Evolutionary conservation across 768 basidiomycete species (phyloP).

Genomic region (Boletus sp.): DNA sequence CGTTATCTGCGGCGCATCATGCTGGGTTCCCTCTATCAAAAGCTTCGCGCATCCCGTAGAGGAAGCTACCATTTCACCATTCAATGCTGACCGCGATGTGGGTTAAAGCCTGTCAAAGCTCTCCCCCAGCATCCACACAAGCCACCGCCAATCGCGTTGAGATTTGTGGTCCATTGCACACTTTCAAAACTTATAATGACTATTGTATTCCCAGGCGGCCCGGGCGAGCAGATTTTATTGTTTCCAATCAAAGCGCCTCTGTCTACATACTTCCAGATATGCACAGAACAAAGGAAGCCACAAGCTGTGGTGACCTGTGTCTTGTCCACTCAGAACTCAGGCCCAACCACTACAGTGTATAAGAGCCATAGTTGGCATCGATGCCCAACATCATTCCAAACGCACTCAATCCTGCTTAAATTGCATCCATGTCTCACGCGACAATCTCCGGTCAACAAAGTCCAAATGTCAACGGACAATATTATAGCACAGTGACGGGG

Average conservation of each 20-base stretch:
- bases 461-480: neutral
- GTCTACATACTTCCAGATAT: constrained; percentile 6
- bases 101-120: constrained; percentile 1
- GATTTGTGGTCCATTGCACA: neutral
- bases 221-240: neutral
- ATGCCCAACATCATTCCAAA: neutral
- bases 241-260: constrained; percentile 11
- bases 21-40: too few relatives aligned
- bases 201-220: constrained; percentile 7
- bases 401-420: neutral
- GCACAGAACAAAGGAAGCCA: constrained; percentile 15
- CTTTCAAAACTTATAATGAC: neutral
- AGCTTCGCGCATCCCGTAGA: neutral
- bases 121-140: too few relatives aligned
- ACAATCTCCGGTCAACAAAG: neutral
- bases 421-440: constrained; percentile 3
- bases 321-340: constrained; percentile 5
- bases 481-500: neutral
- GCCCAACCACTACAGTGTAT: constrained; percentile 8
- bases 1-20: too few relatives aligned
- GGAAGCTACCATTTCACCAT: neutral
- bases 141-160: too few relatives aligned
- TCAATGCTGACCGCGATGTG: neutral
- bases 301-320: constrained; percentile 18
- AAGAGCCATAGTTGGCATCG: constrained; percentile 5